A percentile compares a stretch with the other conserved stretches of the same genome.
These are phyloP conservation scores for Rossbeevera mucosa DNA, from an alignment of 768 basidiomycete genomes.

Conservation along the genomic window DNA sequence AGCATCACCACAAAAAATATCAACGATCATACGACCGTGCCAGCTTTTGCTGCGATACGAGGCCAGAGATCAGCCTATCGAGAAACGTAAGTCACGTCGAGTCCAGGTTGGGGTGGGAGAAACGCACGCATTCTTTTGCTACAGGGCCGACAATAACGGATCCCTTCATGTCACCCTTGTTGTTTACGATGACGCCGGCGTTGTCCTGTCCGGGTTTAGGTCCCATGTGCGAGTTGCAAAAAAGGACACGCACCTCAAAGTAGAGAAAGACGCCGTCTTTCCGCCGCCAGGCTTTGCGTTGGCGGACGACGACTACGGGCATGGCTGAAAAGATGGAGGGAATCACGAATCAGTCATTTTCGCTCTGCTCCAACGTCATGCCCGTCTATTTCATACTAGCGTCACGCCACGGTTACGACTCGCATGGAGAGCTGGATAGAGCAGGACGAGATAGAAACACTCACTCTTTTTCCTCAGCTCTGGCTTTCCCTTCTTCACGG, in stretches of 20 bases:
- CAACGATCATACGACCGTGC: conserved; percentile 82
- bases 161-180: conserved; percentile 99
- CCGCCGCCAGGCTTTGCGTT: conserved; percentile 98
- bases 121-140: conserved; percentile 97
- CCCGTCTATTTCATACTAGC: not conserved
- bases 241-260: conserved; percentile 66
- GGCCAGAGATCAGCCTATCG: conserved; percentile 93
- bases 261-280: conserved; percentile 98
- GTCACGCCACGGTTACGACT: not conserved
- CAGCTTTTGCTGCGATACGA: conserved; percentile 98
- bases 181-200: conserved; percentile 95
- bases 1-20: conserved; percentile 12
- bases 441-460: conserved; percentile 29
- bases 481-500: conserved; percentile 99
- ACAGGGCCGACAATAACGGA: conserved; percentile 95
- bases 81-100: not conserved
- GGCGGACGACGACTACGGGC: conserved; percentile 95
- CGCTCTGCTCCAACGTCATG: not conserved
- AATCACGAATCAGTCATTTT: conserved; percentile 3
- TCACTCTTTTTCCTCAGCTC: conserved; percentile 98
- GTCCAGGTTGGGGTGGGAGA: not conserved
- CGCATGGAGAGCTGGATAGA: not conserved
- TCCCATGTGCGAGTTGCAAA: not conserved
- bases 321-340: conserved; percentile 58
- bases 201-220: conserved; percentile 58